A percentile compares a stretch with the other conserved stretches of the same genome.
Conservation (phyloP, 176 grass and related monocot species). For the Tuctoria greenei region DNA sequence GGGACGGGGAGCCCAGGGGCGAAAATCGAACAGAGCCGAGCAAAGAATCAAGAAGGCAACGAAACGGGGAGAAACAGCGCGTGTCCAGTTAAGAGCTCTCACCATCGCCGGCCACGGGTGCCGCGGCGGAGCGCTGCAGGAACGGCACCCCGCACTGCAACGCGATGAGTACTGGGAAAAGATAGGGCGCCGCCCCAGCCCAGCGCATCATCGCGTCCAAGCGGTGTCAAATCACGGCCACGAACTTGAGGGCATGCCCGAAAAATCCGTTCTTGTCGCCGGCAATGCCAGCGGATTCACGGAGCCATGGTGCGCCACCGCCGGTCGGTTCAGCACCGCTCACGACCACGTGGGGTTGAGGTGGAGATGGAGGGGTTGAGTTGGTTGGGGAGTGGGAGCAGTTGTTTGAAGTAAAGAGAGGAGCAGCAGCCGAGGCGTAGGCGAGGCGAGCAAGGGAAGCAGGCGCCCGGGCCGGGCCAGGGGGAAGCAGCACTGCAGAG, state of each 20-base stretch:
- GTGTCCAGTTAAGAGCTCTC: neutral
- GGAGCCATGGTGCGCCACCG: too few relatives aligned
- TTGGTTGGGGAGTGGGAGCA: slow-evolving; percentile 38
- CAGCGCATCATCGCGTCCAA: slow-evolving; percentile 34
- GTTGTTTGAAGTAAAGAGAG: slow-evolving; percentile 40
- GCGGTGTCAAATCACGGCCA: neutral
- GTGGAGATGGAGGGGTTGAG: slow-evolving; percentile 4
- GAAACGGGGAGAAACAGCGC: neutral
- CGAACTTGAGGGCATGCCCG: neutral
- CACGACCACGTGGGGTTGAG: slow-evolving; percentile 11
- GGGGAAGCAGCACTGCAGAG: neutral
- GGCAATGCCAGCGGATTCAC: too few relatives aligned
- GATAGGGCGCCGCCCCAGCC: neutral
- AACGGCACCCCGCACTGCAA: slow-evolving; percentile 49
- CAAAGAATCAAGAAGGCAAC: neutral
- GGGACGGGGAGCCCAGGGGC: neutral
- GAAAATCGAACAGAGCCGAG: slow-evolving; percentile 1
- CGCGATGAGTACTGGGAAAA: slow-evolving; percentile 37
- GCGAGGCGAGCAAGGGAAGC: neutral
- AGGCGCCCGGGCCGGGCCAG: too few relatives aligned
- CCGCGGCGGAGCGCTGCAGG: slow-evolving; percentile 29
- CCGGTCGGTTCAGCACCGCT: neutral
- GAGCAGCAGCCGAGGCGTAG: slow-evolving; percentile 10
- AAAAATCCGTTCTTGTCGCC: neutral
- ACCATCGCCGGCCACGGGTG: slow-evolving; percentile 34